These are phyloP conservation scores for Fusarium verticillioides DNA, from an alignment of 2,329 filamentous ascomycete genomes.

Conservation along the genomic window DNA sequence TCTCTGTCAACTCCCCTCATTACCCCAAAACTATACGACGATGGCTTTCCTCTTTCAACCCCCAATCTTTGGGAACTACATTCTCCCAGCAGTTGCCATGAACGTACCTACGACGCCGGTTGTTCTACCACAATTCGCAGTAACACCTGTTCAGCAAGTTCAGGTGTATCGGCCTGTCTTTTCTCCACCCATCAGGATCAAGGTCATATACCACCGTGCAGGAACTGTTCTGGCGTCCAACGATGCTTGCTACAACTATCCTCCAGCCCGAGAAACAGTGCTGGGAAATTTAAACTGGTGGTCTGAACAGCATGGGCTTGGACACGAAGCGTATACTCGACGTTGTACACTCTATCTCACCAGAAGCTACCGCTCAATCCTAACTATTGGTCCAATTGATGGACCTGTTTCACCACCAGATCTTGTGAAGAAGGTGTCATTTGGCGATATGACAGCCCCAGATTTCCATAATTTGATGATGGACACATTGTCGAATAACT, in stretches of 20 bases:
- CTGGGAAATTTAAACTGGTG: conserved; percentile 26
- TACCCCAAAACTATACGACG: neutral
- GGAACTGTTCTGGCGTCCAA: conserved; percentile 23
- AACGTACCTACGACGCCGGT: neutral
- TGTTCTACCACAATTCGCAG: neutral
- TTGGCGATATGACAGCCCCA: conserved; percentile 40
- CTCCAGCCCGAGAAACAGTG: conserved; percentile 27
- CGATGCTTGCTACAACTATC: conserved; percentile 26
- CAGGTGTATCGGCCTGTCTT: neutral
- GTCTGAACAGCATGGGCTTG: conserved; percentile 23
- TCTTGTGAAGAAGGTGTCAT: conserved; percentile 46
- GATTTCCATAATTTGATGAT: conserved; percentile 42
- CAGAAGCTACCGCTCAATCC: conserved; percentile 1
- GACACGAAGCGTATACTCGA: conserved; percentile 17
- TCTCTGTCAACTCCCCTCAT: neutral
- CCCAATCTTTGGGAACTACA: conserved; percentile 36
- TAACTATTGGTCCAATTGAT: conserved; percentile 6
- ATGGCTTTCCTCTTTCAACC: conserved; percentile 46
- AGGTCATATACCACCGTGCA: conserved; percentile 34
- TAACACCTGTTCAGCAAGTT: neutral
- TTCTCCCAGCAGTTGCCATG: neutral
- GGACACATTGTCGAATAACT: conserved; percentile 7
- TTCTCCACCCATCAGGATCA: conserved; percentile 19
- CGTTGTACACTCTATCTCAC: conserved; percentile 35
- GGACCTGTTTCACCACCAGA: conserved; percentile 33